Conservation (phyloP, 73 alveolate species). For the Blepharisma stoltei region DNA sequence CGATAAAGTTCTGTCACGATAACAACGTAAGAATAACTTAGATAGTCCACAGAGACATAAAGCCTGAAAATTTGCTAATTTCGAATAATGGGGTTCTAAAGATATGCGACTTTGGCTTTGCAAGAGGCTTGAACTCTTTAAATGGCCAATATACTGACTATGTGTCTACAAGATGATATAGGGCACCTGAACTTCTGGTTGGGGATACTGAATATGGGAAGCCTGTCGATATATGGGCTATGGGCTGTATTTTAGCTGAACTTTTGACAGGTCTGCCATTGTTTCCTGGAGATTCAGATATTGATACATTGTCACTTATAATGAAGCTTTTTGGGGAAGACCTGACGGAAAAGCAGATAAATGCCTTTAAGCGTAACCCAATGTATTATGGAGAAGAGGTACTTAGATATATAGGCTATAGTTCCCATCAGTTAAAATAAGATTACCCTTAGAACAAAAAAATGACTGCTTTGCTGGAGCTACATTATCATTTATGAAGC, state of each 20-base stretch:
- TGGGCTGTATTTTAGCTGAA: background rate
- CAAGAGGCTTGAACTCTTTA: constrained; percentile 65
- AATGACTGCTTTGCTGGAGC: too few species aligned
- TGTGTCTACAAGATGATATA: constrained; percentile 45
- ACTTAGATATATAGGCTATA: too few species aligned
- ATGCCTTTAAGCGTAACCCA: constrained; percentile 10
- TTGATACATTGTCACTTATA: background rate
- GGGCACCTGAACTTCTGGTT: constrained; percentile 46
- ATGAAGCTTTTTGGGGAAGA: background rate
- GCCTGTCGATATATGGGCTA: constrained; percentile 12
- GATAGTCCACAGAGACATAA: constrained; percentile 5
- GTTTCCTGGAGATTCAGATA: constrained; percentile 2
- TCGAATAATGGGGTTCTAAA: constrained; percentile 37
- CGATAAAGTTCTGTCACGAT: constrained; percentile 48
- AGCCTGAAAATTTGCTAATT: constrained; percentile 16
- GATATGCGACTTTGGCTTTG: constrained; percentile 76
- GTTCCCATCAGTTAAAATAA: too few species aligned
- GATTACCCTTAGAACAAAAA: too few species aligned
- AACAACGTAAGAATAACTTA: constrained; percentile 41
- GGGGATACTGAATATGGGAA: constrained; percentile 16
- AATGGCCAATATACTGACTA: constrained; percentile 54
- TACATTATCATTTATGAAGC: too few species aligned
- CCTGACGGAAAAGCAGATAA: background rate
- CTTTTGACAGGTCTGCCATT: constrained; percentile 12
- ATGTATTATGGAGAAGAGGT: too few species aligned